These are phyloP conservation scores for Auriscalpium orientale DNA, from an alignment of 768 basidiomycete genomes.

Conservation along the genomic window DNA sequence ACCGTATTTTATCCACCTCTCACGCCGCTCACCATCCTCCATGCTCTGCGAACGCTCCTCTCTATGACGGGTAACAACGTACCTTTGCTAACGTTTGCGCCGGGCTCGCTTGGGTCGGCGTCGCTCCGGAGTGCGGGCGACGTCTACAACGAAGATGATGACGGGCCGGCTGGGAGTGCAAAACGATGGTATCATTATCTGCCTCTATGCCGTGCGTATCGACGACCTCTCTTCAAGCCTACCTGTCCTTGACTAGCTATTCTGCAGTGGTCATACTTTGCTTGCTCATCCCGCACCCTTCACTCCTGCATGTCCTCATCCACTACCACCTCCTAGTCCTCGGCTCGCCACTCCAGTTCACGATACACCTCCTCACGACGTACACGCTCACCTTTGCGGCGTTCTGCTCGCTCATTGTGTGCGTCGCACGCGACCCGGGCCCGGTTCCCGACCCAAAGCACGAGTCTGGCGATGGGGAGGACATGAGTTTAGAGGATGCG, in stretches of 20 bases:
- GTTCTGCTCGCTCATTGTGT: constrained; percentile 66
- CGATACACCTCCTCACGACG: constrained; percentile 46
- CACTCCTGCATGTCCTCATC: constrained; percentile 57
- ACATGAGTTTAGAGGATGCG: constrained; percentile 50
- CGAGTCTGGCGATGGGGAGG: constrained; percentile 21
- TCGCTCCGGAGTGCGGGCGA: background rate
- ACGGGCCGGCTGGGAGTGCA: constrained; percentile 1
- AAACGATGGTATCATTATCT: constrained; percentile 14
- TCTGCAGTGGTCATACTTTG: constrained; percentile 40
- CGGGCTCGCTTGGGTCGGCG: background rate
- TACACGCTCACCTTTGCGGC: constrained; percentile 64
- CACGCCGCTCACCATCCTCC: background rate
- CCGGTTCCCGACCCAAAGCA: constrained; percentile 30
- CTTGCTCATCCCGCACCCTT: constrained; percentile 69
- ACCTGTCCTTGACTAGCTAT: background rate
- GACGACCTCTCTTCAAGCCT: background rate
- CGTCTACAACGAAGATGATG: constrained; percentile 6
- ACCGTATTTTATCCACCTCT: background rate
- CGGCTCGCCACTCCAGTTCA: constrained; percentile 37
- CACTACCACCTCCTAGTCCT: constrained; percentile 57
- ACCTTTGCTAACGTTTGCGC: background rate
- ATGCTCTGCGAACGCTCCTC: background rate
- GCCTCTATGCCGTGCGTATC: constrained; percentile 8
- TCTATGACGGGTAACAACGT: background rate
- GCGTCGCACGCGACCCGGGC: constrained; percentile 70